A percentile compares a stretch with the other conserved stretches of the same genome.
Conservation (phyloP, 2,329 filamentous ascomycete genomes). For the Hysterium pulicare region DNA sequence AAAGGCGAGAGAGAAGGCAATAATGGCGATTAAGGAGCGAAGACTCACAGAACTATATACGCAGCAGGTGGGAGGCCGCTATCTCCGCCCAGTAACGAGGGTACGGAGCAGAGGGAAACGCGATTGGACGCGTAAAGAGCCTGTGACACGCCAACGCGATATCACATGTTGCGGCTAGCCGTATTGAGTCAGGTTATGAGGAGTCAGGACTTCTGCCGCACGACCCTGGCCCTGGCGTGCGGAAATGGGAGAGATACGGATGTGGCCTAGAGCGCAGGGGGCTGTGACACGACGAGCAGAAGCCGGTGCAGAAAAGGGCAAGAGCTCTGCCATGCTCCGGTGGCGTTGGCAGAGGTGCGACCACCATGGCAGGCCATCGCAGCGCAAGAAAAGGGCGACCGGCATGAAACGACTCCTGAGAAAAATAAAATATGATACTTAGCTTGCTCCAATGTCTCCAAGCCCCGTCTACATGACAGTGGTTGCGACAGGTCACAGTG, state of each 20-base stretch:
- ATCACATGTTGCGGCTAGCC: conserved; percentile 33
- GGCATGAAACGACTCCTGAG: background rate
- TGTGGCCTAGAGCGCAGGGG: conserved; percentile 22
- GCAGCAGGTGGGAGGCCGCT: conserved; percentile 29
- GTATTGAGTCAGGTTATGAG: conserved; percentile 22
- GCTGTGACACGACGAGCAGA: conserved; percentile 27
- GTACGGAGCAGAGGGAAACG: conserved; percentile 21
- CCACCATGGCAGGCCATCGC: background rate
- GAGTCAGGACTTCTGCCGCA: conserved; percentile 11
- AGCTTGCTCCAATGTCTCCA: background rate
- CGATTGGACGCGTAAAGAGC: conserved; percentile 34
- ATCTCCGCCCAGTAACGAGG: conserved; percentile 23
- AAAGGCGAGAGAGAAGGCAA: conserved; percentile 24
- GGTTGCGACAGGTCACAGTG: background rate
- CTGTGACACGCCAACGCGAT: conserved; percentile 30
- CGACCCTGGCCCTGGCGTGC: conserved; percentile 18
- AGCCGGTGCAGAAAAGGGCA: conserved; percentile 11
- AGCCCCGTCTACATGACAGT: background rate
- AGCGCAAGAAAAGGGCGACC: background rate
- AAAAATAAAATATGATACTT: background rate
- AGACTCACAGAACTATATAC: conserved; percentile 32
- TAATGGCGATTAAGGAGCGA: conserved; percentile 23
- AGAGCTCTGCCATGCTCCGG: conserved; percentile 4
- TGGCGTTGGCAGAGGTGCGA: conserved; percentile 14
- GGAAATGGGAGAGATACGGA: conserved; percentile 6